phyloP scores from a whole-genome alignment of 2,329 filamentous ascomycete species.

The Ophiognomonia clavigignenti-juglandacearum region DNA sequence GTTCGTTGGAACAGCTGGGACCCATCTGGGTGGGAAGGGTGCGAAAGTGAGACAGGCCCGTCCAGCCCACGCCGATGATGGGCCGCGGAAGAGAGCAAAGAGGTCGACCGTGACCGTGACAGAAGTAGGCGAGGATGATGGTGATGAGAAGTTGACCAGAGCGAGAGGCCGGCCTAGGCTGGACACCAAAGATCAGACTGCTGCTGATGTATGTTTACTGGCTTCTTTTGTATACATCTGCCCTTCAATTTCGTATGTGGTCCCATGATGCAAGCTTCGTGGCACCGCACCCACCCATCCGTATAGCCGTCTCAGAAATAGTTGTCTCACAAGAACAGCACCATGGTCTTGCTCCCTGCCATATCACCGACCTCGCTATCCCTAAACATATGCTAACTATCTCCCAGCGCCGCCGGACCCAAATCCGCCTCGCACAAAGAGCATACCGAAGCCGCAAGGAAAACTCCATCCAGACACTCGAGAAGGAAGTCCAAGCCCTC shows the following conservation, averaged over 20 bases:
- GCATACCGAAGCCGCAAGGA: conserved; percentile 85
- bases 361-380: background rate
- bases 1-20: conserved; percentile 30
- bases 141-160: conserved; percentile 50
- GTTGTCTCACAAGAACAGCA: background rate
- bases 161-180: conserved; percentile 69
- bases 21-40: conserved; percentile 13
- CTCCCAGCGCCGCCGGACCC: conserved; percentile 68
- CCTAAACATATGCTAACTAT: background rate
- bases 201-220: conserved; percentile 64
- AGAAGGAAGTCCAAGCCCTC: conserved; percentile 65
- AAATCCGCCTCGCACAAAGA: conserved; percentile 81
- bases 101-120: background rate
- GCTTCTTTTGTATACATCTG: conserved; percentile 13
- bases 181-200: conserved; percentile 72
- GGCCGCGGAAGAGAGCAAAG: conserved; percentile 15
- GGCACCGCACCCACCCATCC: background rate
- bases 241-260: background rate
- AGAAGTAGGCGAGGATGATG: conserved; percentile 14
- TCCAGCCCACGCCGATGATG: conserved; percentile 17
- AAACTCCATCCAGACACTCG: conserved; percentile 68
- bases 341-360: background rate
- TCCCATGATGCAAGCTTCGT: background rate
- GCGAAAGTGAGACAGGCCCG: conserved; percentile 29
- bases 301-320: background rate